Percentiles rank a stretch among this genome's conserved stretches.
Evolutionary conservation across 768 basidiomycete species (phyloP).

Genomic region (Leccinellum rugosiceps): DNA sequence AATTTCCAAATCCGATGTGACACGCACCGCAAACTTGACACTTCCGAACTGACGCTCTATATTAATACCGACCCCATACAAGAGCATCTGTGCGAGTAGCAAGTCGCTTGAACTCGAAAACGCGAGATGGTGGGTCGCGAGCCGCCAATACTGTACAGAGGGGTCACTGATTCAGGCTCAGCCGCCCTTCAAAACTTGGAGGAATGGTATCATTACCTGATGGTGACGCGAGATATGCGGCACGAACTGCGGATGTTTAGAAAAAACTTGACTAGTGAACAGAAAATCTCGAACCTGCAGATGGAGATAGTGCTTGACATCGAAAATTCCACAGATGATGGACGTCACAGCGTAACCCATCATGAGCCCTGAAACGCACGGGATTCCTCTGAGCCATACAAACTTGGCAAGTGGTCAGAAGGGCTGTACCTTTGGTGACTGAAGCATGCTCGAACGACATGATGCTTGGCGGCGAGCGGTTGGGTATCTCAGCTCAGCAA

Average conservation of each 20-base stretch:
- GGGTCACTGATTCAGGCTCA: slow-evolving; percentile 32
- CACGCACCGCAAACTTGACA: slow-evolving; percentile 78
- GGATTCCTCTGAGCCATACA: not conserved
- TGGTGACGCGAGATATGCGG: slow-evolving; percentile 89
- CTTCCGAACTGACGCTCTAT: slow-evolving; percentile 87
- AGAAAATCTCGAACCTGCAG: slow-evolving; percentile 54
- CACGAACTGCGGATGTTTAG: slow-evolving; percentile 51
- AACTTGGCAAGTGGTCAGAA: not conserved
- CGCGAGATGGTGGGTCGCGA: slow-evolving; percentile 67
- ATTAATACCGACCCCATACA: slow-evolving; percentile 67
- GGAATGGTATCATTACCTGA: slow-evolving; percentile 51
- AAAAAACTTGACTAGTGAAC: not conserved
- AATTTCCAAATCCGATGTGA: not conserved
- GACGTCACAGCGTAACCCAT: slow-evolving; percentile 66
- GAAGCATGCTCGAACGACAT: slow-evolving; percentile 85
- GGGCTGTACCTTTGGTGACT: slow-evolving; percentile 70
- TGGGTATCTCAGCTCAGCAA: not conserved
- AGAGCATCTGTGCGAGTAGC: slow-evolving; percentile 66
- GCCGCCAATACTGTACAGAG: slow-evolving; percentile 75
- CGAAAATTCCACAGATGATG: slow-evolving; percentile 73
- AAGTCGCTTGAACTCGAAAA: slow-evolving; percentile 87
- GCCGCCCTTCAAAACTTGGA: slow-evolving; percentile 12
- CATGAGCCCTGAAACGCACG: slow-evolving; percentile 62
- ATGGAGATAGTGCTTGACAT: slow-evolving; percentile 86
- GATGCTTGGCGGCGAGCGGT: not conserved